Evolutionary conservation across 139 green algal genomes (phyloP).

Genomic region (Chlamydomonas urium): DNA sequence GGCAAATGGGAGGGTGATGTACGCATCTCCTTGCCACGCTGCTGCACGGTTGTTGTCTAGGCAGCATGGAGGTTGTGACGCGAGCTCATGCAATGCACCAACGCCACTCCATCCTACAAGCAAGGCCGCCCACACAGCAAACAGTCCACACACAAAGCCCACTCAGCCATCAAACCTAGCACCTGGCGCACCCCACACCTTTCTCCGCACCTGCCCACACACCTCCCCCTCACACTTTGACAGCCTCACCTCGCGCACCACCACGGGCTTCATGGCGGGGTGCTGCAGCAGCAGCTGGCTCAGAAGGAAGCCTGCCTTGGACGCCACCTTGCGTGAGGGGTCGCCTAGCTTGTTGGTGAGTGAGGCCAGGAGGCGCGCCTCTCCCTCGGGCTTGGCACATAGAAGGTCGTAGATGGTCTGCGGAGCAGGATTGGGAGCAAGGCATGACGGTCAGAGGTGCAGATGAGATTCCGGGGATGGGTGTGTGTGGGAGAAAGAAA

Average conservation of each 20-base stretch:
- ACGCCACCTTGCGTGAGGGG: constrained; percentile 78
- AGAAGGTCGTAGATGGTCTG: constrained; percentile 57
- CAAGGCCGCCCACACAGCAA: no score
- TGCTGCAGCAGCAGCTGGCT: constrained; percentile 73
- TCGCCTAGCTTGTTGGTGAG: constrained; percentile 92
- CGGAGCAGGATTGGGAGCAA: no score
- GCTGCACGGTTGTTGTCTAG: constrained; percentile 13
- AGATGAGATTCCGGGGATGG: no score
- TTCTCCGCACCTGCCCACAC: no score
- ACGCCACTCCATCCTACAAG: no score
- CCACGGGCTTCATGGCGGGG: constrained; percentile 81
- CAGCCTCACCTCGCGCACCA: constrained; percentile 70
- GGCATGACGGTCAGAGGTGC: no score
- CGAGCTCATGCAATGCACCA: constrained; percentile 14
- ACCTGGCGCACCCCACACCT: no score
- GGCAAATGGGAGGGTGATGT: constrained; percentile 11
- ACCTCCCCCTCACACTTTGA: no score
- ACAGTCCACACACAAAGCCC: no score
- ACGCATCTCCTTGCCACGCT: constrained; percentile 20
- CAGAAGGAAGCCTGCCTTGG: constrained; percentile 82
- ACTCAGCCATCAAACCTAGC: no score
- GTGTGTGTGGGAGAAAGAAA: no score
- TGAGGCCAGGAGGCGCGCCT: constrained; percentile 61
- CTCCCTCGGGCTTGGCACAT: constrained; percentile 63
- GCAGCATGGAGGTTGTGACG: constrained; percentile 28